Percentiles rank a stretch among this genome's conserved stretches.
These are phyloP conservation scores for Suillus cothurnatus DNA, from an alignment of 768 basidiomycete genomes.

Conservation along the genomic window DNA sequence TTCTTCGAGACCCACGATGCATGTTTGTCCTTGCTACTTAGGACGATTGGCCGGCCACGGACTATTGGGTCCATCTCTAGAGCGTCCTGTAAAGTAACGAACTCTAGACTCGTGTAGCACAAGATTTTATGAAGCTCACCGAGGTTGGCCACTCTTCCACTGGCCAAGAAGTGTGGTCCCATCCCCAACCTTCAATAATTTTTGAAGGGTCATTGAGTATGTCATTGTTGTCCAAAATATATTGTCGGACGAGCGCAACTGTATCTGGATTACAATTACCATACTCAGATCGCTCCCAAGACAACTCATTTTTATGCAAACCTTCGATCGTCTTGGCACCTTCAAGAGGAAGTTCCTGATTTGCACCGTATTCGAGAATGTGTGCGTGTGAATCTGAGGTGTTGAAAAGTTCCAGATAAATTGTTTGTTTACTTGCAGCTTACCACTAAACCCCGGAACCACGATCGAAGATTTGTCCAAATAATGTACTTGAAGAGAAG, in stretches of 20 bases:
- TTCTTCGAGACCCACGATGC: constrained; percentile 82
- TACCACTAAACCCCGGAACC: constrained; percentile 74
- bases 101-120: neutral
- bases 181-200: constrained; percentile 81
- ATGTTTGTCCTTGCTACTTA: constrained; percentile 88
- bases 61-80: constrained; percentile 73
- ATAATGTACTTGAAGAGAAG: constrained; percentile 45
- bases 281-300: neutral
- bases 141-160: constrained; percentile 63
- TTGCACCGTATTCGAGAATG: constrained; percentile 76
- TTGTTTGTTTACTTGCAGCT: constrained; percentile 24
- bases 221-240: constrained; percentile 60
- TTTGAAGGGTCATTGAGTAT: constrained; percentile 56
- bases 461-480: constrained; percentile 59
- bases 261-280: constrained; percentile 47
- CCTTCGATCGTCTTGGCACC: constrained; percentile 62
- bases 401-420: constrained; percentile 4
- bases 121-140: constrained; percentile 42
- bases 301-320: constrained; percentile 17
- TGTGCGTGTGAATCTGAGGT: constrained; percentile 77
- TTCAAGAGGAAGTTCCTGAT: constrained; percentile 62
- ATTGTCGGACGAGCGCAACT: constrained; percentile 59
- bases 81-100: constrained; percentile 50
- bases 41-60: constrained; percentile 66
- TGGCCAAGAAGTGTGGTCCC: constrained; percentile 87